Base-by-base conservation (phyloP, 108 stramenopile genomes). In the Epipyxis sp. region DNA sequence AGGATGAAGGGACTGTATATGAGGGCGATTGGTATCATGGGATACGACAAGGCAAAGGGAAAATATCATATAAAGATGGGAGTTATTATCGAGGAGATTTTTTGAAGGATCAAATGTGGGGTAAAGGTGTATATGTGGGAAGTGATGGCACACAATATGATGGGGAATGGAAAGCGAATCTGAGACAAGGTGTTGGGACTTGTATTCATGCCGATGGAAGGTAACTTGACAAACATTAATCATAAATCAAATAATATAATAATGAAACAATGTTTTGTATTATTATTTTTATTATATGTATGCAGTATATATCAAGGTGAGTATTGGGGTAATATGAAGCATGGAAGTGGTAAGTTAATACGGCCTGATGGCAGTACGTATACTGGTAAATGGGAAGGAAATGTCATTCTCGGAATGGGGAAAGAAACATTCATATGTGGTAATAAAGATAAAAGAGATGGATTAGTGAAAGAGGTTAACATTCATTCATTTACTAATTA, bases 11-110 rank as follows among this genome's bases (percentile, higher is more conserved):
- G 30, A 69, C 67, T 79, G 82, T 83, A 0, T 83, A 83, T 79
- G 77, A 80, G 10, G 82, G 82, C 37, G 80, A 81, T 29, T 83
- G 82, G 82, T 45, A 78, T n/a, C 27, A 77, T 25, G 76, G 76
- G 25, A 42, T 80, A 61, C 40, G 39, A 78, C n/a, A 59, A 68
- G 77, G 81, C 59, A 30, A 67, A 27, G 82, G 82, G 0, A 41
- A 40, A 3, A 74, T 83, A 59, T 42, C 44, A n/a, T 83, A 77
- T 65, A 54, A 27, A 0, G 80, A 83, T 59, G 57, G 59, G 0
- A 50, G 62, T n/a, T 83, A 76, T 34, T 83, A 83, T 76, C 79
- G 72, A 30, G 82, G 82, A 0, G 40, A 77, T 1, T 82, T 82
- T 29, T 20, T 32, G 40, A 13, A 39, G 10, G 79, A 82, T 40